These are phyloP conservation scores for Hippophae gyantsensis DNA, from an alignment of 306 rosid genomes.

Conservation along the genomic window DNA sequence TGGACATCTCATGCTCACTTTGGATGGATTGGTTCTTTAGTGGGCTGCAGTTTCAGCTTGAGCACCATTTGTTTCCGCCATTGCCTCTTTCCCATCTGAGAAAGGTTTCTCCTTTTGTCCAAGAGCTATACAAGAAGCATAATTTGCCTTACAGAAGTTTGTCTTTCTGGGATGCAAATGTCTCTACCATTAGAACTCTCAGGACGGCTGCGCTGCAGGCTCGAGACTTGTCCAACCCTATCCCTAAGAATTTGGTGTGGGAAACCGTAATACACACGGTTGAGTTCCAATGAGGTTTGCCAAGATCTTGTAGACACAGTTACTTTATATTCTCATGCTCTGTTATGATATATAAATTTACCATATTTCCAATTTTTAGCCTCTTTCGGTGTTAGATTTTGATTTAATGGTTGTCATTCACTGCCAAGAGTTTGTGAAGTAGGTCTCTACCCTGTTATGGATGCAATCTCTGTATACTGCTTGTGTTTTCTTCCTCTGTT, in stretches of 20 bases:
- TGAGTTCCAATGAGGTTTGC: constrained; percentile 7
- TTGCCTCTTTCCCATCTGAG: constrained; percentile 41
- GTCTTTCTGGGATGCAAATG: constrained; percentile 39
- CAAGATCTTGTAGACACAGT: not conserved
- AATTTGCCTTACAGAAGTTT: constrained; percentile 38
- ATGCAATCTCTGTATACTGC: no score
- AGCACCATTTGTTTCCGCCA: constrained; percentile 42
- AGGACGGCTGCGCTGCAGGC: constrained; percentile 43
- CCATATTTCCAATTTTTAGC: no score
- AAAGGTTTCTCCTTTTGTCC: constrained; percentile 30
- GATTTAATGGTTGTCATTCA: no score
- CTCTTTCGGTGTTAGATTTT: no score
- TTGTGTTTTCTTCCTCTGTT: not conserved
- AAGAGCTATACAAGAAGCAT: constrained; percentile 41
- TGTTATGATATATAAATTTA: no score
- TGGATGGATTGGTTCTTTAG: constrained; percentile 44
- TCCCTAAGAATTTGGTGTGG: constrained; percentile 41
- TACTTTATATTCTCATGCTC: no score
- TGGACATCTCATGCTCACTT: constrained; percentile 36
- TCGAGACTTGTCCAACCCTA: constrained; percentile 28
- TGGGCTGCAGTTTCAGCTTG: constrained; percentile 45
- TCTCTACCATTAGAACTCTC: constrained; percentile 27
- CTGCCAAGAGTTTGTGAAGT: no score
- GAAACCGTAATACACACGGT: constrained; percentile 48
- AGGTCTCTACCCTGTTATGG: no score